Conservation (phyloP, 768 basidiomycete species). For the Agrocybe pediades region DNA sequence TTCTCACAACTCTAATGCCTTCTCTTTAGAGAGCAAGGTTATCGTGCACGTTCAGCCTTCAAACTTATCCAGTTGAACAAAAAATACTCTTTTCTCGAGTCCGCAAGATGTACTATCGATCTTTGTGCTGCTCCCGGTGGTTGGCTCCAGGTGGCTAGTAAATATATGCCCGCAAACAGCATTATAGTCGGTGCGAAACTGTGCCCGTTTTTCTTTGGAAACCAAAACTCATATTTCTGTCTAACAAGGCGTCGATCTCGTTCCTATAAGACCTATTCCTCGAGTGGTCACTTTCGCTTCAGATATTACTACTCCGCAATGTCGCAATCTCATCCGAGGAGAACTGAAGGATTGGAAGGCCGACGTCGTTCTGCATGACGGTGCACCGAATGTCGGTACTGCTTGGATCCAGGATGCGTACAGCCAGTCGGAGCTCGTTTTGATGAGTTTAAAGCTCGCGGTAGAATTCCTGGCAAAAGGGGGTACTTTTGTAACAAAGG, state of each 20-base stretch:
- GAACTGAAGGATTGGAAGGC: conserved; percentile 99
- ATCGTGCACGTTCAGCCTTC: conserved; percentile 98
- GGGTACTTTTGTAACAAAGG: conserved; percentile 96
- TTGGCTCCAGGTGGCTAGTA: conserved; percentile 98
- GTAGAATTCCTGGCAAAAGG: conserved; percentile 93
- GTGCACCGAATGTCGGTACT: conserved; percentile 98
- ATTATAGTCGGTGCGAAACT: conserved; percentile 73
- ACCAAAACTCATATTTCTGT: conserved; percentile 12
- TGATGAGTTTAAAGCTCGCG: conserved; percentile 93
- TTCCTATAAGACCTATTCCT: conserved; percentile 95
- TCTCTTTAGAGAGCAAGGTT: conserved; percentile 88
- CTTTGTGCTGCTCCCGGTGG: conserved; percentile 98
- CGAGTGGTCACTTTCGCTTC: conserved; percentile 88
- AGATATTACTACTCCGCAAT: conserved; percentile 92
- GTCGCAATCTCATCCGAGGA: conserved; percentile 80
- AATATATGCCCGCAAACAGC: conserved; percentile 93
- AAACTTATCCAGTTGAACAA: conserved; percentile 99
- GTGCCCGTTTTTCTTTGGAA: conserved; percentile 1
- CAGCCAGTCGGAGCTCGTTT: conserved; percentile 93
- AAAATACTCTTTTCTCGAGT: conserved; percentile 91
- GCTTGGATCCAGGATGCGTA: conserved; percentile 99
- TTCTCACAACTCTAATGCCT: conserved; percentile 9
- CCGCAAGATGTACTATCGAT: conserved; percentile 92
- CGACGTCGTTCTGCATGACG: conserved; percentile 97
- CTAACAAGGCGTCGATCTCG: conserved; percentile 86